A percentile compares a stretch with the other conserved stretches of the same genome.
Conservation (phyloP, 2,329 filamentous ascomycete genomes). For the Zopfia rhizophila region DNA sequence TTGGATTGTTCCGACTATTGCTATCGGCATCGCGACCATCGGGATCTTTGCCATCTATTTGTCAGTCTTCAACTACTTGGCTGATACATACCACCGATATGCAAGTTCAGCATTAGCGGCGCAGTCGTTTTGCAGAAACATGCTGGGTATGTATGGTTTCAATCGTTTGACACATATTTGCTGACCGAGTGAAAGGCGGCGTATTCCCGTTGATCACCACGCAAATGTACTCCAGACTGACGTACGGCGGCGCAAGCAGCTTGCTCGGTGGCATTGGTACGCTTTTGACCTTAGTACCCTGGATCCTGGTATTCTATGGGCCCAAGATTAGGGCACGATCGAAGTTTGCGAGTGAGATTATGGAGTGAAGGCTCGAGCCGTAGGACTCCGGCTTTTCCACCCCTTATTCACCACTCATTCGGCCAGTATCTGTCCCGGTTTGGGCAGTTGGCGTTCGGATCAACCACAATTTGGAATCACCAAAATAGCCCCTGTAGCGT, state of each 20-base stretch:
- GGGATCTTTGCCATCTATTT: slow-evolving; percentile 83
- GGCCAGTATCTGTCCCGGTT: no score
- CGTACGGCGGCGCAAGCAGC: slow-evolving; percentile 75
- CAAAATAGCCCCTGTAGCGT: no score
- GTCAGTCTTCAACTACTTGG: slow-evolving; percentile 91
- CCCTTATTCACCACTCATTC: no score
- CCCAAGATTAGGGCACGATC: slow-evolving; percentile 78
- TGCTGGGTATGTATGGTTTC: slow-evolving; percentile 64
- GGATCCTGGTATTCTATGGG: slow-evolving; percentile 84
- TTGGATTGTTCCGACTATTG: slow-evolving; percentile 78
- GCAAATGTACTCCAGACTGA: slow-evolving; percentile 77
- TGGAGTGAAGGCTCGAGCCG: no score
- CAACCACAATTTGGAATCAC: no score
- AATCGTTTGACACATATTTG: background rate
- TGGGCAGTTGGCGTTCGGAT: no score
- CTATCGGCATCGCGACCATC: slow-evolving; percentile 79
- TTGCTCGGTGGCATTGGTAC: slow-evolving; percentile 77
- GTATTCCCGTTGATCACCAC: slow-evolving; percentile 81
- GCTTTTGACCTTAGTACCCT: slow-evolving; percentile 81
- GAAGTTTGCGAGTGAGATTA: slow-evolving; percentile 71
- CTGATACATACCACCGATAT: slow-evolving; percentile 86
- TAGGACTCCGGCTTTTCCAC: no score
- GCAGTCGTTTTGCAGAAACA: slow-evolving; percentile 86
- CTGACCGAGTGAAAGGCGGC: slow-evolving; percentile 63
- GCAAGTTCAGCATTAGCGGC: slow-evolving; percentile 87